Evolutionary conservation across 306 rosid species (phyloP), one percentile per base, ranked within the genome.

Genomic region (Casuarina cunninghamiana): DNA sequence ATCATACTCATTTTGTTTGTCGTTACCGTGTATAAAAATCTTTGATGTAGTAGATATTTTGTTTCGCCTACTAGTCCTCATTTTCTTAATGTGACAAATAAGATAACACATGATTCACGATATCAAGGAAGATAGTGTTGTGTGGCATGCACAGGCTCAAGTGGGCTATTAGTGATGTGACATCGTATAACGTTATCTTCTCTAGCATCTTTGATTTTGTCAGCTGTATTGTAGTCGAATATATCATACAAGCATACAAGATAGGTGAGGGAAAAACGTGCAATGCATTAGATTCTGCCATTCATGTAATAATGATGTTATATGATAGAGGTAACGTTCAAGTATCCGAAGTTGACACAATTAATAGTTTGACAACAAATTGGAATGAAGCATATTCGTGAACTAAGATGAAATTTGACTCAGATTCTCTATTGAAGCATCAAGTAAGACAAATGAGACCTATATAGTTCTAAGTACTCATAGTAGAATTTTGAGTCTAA

Each of bases 311-410:
- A 2, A 48, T 48, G 51, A 3, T 3, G 3, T 8, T 10, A 73
- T 81, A 41, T 65, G 49, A 71, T 76, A 76, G 10, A 15, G 41
- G 38, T 15, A 39, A 53, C 37, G 49, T 71, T 38, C 45, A 19
- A 53, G 71, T 41, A 71, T 51, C 72, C 16, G 82, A 77, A 62
- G 53, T 37, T 76, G 58, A 70, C 69, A 74, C 13, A 41, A 44
- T 55, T 7, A 54, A 16, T 54, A 54, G 19, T 54, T 54, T 26
- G 1, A 2, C 1, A 10, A 54, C 1, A 54, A 53, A 17, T 54
- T 54, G 26, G 39, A 26, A 26, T 58, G 37, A 10, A 13, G 26
- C 39, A 57, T 21, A 26, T 2, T 58, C 41, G 26, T 38, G 65
- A 39, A 26, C 65, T 75, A 7, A 65, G 44, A 45, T 70, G 69